phyloP scores from a whole-genome alignment of 345 rosid species.

The Raphanus sativus region DNA sequence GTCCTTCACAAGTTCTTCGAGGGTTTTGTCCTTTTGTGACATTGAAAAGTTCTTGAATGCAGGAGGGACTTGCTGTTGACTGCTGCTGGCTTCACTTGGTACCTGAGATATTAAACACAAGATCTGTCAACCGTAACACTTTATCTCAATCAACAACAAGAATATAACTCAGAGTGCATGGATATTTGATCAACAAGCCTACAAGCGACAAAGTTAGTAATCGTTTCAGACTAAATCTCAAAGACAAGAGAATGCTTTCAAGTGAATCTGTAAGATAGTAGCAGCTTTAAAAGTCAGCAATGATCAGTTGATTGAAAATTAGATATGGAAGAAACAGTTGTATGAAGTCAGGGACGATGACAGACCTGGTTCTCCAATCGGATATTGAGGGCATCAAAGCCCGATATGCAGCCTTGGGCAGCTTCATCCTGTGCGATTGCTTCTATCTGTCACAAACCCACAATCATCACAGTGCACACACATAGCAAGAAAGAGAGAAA shows the following conservation, averaged over 20 bases:
- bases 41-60: conserved; percentile 78
- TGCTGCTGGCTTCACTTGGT: conserved; percentile 39
- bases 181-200: neutral
- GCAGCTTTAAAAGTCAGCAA: neutral
- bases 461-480: conserved; percentile 4
- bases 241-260: neutral
- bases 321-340: neutral
- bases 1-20: conserved; percentile 66
- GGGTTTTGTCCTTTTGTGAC: conserved; percentile 81
- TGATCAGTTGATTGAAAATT: neutral
- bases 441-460: conserved; percentile 50
- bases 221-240: conserved; percentile 1
- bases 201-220: neutral
- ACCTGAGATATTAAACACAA: conserved; percentile 39
- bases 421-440: conserved; percentile 71
- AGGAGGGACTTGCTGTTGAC: conserved; percentile 51
- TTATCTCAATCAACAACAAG: neutral
- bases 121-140: conserved; percentile 5
- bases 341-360: conserved; percentile 10
- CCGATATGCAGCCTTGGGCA: conserved; percentile 74
- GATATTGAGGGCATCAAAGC: conserved; percentile 67
- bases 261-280: conserved; percentile 7
- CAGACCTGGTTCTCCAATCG: conserved; percentile 75
- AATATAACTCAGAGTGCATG: conserved; percentile 6
- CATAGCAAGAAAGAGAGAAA: neutral